Conservation (phyloP, 2,329 filamentous ascomycete genomes). For the Epichloe uncinata region DNA sequence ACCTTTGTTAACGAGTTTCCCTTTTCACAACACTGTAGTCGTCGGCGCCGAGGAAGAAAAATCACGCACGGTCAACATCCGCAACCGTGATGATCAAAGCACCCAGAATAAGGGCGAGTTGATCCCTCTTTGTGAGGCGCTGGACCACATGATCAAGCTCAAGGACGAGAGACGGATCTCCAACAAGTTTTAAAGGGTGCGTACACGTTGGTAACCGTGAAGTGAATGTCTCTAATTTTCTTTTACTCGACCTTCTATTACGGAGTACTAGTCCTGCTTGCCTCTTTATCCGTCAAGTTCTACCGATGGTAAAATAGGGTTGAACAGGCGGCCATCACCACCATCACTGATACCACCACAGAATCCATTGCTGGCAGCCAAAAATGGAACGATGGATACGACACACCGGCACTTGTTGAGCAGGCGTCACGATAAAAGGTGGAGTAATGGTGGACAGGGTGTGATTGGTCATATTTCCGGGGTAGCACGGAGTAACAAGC, state of each 20-base stretch:
- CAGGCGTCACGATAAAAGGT: no score
- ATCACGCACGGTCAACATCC: constrained; percentile 47
- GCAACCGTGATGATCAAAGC: constrained; percentile 49
- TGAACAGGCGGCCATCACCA: no score
- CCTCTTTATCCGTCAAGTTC: not conserved
- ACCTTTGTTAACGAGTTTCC: not conserved
- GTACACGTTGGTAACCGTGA: not conserved
- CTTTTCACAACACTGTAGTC: constrained; percentile 24
- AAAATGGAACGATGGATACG: not conserved
- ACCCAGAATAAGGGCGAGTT: constrained; percentile 49
- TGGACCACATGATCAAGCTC: constrained; percentile 40
- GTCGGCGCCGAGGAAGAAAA: constrained; percentile 50
- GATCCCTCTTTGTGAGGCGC: constrained; percentile 40
- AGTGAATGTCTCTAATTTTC: no score
- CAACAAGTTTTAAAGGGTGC: constrained; percentile 19
- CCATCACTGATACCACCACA: no score
- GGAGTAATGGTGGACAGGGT: no score
- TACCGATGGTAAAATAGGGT: not conserved
- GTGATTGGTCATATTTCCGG: no score
- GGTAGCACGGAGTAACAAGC: no score
- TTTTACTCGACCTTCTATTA: not conserved
- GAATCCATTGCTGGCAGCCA: not conserved
- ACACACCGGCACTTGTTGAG: no score
- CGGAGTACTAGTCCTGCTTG: not conserved
- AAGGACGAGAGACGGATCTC: constrained; percentile 30